Conservation (phyloP, 345 rosid species). For the Diplotaxis tenuifolia region DNA sequence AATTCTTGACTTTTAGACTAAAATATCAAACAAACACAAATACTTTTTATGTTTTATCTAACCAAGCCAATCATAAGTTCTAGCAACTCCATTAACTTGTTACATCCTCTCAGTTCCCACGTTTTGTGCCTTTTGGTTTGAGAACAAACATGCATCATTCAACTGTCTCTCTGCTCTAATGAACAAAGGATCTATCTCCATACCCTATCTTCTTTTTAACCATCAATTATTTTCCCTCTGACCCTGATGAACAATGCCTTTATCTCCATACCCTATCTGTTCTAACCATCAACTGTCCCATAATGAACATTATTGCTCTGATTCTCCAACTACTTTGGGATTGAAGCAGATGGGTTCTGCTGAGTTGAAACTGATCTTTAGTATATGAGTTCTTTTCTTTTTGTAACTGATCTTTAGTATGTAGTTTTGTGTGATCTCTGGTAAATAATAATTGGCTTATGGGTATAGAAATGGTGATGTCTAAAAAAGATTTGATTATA, state of each 20-base stretch:
- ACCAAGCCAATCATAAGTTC: no score
- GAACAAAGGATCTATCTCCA: background rate
- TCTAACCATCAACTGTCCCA: background rate
- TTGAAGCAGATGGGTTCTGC: background rate
- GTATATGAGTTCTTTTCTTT: no score
- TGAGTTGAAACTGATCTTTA: no score
- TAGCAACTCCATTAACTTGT: no score
- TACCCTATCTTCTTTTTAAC: background rate
- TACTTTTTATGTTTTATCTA: no score
- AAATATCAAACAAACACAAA: no score
- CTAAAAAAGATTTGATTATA: no score
- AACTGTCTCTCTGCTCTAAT: background rate
- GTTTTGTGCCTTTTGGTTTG: background rate
- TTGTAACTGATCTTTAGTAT: no score
- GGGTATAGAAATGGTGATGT: no score
- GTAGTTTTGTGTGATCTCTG: no score
- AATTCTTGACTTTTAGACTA: background rate
- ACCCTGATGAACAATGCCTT: background rate
- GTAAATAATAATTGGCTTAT: no score
- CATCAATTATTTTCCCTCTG: background rate
- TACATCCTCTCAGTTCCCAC: background rate
- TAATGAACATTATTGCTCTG: background rate
- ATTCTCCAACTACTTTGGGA: background rate
- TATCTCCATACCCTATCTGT: background rate
- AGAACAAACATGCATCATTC: background rate